Percentiles rank a stretch among this genome's conserved stretches.
Evolutionary conservation across 345 rosid genomes (phyloP).

Genomic region (Arabidopsis suecica): DNA sequence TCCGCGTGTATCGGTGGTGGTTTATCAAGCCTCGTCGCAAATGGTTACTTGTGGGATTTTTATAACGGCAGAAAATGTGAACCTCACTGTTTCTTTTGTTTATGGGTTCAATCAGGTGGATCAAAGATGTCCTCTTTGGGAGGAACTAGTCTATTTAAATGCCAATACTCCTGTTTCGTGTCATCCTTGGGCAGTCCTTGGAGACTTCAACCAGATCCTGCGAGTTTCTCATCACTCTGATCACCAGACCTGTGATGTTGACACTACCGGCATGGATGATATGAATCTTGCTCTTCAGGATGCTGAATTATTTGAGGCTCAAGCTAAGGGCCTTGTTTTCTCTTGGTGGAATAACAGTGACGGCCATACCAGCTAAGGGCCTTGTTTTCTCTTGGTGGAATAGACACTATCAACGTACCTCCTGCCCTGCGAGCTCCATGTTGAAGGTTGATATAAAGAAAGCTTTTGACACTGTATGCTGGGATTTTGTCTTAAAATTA

Average conservation of each 20-base stretch:
- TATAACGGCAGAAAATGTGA: background rate
- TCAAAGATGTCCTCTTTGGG: background rate
- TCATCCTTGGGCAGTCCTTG: background rate
- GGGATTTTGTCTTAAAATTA: no score
- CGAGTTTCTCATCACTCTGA: background rate
- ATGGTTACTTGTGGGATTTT: background rate
- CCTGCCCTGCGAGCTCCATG: no score
- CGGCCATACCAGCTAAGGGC: no score
- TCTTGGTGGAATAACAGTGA: background rate
- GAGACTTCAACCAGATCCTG: background rate
- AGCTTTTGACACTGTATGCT: no score
- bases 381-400: no score
- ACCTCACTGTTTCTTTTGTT: background rate
- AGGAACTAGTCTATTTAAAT: fast-evolving
- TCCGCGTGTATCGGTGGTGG: background rate
- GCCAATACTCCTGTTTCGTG: fast-evolving
- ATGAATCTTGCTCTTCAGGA: background rate
- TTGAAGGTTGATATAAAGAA: no score
- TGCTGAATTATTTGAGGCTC: background rate
- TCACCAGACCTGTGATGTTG: fast-evolving
- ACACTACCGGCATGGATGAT: background rate
- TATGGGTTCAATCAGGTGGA: background rate
- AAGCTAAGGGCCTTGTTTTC: background rate
- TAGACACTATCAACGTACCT: no score
- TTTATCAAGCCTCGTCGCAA: background rate